phyloP scores from a whole-genome alignment of 2,329 filamentous ascomycete species.

The Sclerotinia nivalis region DNA sequence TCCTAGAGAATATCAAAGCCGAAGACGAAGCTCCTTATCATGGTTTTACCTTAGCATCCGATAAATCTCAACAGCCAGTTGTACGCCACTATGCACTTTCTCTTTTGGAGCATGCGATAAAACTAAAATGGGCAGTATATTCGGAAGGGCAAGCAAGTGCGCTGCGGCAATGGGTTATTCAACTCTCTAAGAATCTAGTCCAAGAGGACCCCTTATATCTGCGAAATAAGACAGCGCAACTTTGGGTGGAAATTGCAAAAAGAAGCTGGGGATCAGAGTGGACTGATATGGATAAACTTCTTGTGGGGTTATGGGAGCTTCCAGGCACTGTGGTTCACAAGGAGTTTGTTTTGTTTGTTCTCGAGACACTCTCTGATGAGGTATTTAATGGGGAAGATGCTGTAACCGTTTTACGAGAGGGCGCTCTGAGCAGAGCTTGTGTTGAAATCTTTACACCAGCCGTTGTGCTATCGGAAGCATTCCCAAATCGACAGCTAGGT shows the following conservation, averaged over 20 bases:
- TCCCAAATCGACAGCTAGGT: slow-evolving; percentile 66
- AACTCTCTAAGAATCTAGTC: slow-evolving; percentile 71
- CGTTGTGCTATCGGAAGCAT: slow-evolving; percentile 70
- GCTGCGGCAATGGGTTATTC: slow-evolving; percentile 74
- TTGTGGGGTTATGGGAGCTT: slow-evolving; percentile 80
- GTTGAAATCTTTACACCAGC: slow-evolving; percentile 92
- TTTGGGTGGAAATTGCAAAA: slow-evolving; percentile 96
- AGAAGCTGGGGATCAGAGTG: slow-evolving; percentile 89
- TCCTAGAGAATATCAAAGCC: slow-evolving; percentile 82
- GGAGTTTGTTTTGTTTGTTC: slow-evolving; percentile 81
- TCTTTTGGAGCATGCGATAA: slow-evolving; percentile 85
- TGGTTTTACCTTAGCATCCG: slow-evolving; percentile 79
- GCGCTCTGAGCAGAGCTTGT: slow-evolving; percentile 81
- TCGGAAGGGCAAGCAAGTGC: slow-evolving; percentile 64
- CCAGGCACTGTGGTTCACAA: slow-evolving; percentile 66
- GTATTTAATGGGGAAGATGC: slow-evolving; percentile 90
- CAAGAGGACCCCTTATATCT: slow-evolving; percentile 77
- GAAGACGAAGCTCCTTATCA: slow-evolving; percentile 77
- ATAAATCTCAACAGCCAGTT: slow-evolving; percentile 72
- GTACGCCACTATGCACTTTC: slow-evolving; percentile 94
- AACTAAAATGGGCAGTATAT: slow-evolving; percentile 79
- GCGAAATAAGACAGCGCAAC: slow-evolving; percentile 87
- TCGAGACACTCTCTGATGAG: slow-evolving; percentile 92
- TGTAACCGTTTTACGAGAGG: slow-evolving; percentile 78
- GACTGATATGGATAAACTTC: slow-evolving; percentile 87